Evolutionary conservation across 352 stramenopile genomes (phyloP), one percentile per base, ranked within the genome.

Genomic region (Pythium dissotocum): DNA sequence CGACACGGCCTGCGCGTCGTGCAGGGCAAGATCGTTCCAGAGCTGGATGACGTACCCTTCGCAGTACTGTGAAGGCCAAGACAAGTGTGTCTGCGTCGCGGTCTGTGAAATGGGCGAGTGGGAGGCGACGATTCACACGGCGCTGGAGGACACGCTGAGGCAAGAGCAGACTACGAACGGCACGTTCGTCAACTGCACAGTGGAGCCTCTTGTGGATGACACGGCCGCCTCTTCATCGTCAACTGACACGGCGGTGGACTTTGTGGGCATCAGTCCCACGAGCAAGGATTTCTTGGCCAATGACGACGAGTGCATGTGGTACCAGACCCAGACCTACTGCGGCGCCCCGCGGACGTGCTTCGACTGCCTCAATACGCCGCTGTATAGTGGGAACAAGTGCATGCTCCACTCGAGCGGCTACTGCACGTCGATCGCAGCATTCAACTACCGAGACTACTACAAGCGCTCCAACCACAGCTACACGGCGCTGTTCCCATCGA

Each of bases 301-400:
- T 21, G 73, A 78, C 6, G 67, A 88, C 55, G 68, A 71, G 51
- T 90, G 82, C 64, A 80, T 77, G 70, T 90, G 82, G 82, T 85
- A 85, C 60, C 77, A 85, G 68, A 90, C 82, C 55, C 80, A 83
- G 59, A 87, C 79, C 6, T 73, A 69, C 54, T 89, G 73, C 54
- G 63, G 76, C 51, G 75, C 69, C 0, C 75, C 77, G 13, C 73
- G 80, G 6, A 77, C 75, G 18, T 90, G 82, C 64, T 86, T 77
- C 48, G 82, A 90, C 65, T 90, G 82, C 61, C 68, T 90, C 1
- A 71, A 67, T 42, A 64, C 66, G 26, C 35, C 56, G 2, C 40
- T 73, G 35, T 67, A 60, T 52, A 75, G 56, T 46, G 65, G 65
- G 8, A 63, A 55, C 49, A 78, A 75, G 48, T 90, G 80, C 61